Evolutionary conservation across 2,329 filamentous ascomycete species (phyloP), one percentile per base, ranked within the genome.

Genomic region (Aureobasidium lini): DNA sequence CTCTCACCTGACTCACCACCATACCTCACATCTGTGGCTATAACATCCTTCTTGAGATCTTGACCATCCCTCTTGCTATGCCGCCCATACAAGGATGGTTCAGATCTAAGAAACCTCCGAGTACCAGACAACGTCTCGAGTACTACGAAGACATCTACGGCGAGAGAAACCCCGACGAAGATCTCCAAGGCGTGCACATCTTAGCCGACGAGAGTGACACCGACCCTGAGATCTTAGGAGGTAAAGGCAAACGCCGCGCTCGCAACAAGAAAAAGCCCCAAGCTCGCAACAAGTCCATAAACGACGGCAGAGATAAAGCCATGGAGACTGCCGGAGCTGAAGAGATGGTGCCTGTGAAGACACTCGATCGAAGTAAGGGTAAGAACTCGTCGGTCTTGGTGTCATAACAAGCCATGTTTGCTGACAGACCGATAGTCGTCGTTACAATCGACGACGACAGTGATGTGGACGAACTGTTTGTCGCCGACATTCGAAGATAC

Each of bases 91-190:
- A 34, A n/a, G 23, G 50, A n/a, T 43, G 50, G 50, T 42, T 34
- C n/a, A 42, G 9, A 23, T 7, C 50, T 7, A 43, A 10, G 6
- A 56, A 44, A 15, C 16, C 28, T 4, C 10, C 36, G 2, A 8
- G 11, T 4, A 44, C 4, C 2, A 40, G 40, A 23, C 28, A 11
- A 23, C 39, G 13, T 1, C 10, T 11, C 2, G 8, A 15, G 11
- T 56, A 56, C 10, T 44, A 56, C 52, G 52, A 56, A 36, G 40
- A 56, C 18, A n/a, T 56, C 0, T 56, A 36, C 10, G 39, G 52
- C 29, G 5, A 36, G 5, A 56, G 18, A 13, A 36, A 44, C 8
- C 52, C 31, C 3, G 52, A 44, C n/a, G 39, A 56, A 34, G 52
- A 44, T 23, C 6, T 36, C 16, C 15, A 44, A 28, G 40, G 52